Evolutionary conservation across 106 monocot genomes (phyloP).

Genomic region (Cymbidium sinense): DNA sequence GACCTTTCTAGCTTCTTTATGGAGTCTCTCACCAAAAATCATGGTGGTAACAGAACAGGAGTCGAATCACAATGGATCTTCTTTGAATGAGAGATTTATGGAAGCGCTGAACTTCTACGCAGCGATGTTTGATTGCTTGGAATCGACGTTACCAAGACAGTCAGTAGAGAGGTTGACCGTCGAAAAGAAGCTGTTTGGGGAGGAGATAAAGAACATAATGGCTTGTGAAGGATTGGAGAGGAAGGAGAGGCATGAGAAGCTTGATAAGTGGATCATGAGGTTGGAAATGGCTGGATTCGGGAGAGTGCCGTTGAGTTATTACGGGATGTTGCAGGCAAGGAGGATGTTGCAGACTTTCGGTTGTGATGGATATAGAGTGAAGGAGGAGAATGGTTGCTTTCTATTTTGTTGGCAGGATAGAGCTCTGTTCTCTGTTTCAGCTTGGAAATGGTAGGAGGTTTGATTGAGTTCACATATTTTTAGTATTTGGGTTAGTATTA

Average conservation of each 20-base stretch:
- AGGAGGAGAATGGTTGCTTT: slow-evolving; percentile 42
- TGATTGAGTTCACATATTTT: slow-evolving; percentile 11
- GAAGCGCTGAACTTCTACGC: slow-evolving; percentile 93
- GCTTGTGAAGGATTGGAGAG: slow-evolving; percentile 65
- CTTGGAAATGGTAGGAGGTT: slow-evolving; percentile 53
- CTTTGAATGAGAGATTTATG: slow-evolving; percentile 56
- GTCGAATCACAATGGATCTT: slow-evolving; percentile 55
- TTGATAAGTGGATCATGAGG: slow-evolving; percentile 46
- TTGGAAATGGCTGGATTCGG: slow-evolving; percentile 46
- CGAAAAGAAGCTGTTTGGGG: slow-evolving; percentile 60
- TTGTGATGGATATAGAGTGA: slow-evolving; percentile 41
- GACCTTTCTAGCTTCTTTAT: slow-evolving; percentile 36
- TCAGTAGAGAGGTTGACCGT: slow-evolving; percentile 40
- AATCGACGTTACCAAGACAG: slow-evolving; percentile 30
- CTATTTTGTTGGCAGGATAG: slow-evolving; percentile 64
- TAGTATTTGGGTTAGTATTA: neutral
- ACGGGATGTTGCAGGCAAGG: slow-evolving; percentile 35
- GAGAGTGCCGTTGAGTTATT: slow-evolving; percentile 41
- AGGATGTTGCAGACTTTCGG: slow-evolving; percentile 47
- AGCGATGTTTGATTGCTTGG: slow-evolving; percentile 82
- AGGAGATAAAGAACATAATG: slow-evolving; percentile 67
- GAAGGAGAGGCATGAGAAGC: slow-evolving; percentile 65
- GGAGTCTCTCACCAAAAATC: slow-evolving; percentile 65
- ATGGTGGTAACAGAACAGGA: slow-evolving; percentile 80
- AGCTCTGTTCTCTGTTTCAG: slow-evolving; percentile 57